Evolutionary conservation across 2,329 filamentous ascomycete genomes (phyloP).

Genomic region (Aspergillus novoparasiticus): DNA sequence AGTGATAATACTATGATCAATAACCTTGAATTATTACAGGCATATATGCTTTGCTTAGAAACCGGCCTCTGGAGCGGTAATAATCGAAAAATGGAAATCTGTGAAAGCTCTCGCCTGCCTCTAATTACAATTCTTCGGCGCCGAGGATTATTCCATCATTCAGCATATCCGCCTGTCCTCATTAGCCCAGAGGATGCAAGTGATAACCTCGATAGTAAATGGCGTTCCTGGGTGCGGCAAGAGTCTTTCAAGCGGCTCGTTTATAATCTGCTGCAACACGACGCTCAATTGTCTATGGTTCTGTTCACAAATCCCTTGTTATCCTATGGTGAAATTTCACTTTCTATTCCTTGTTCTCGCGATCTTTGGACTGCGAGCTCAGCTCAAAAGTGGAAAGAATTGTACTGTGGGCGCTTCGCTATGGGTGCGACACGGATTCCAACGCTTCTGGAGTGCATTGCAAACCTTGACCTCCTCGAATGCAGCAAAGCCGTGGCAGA

Average conservation of each 20-base stretch:
- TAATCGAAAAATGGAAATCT: slow-evolving; percentile 44
- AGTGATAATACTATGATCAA: slow-evolving; percentile 35
- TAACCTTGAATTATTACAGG: slow-evolving; percentile 37
- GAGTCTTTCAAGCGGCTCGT: not conserved
- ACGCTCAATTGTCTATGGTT: not conserved
- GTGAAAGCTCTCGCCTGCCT: slow-evolving; percentile 41
- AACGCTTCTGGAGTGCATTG: not conserved
- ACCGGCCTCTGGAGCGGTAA: slow-evolving; percentile 42
- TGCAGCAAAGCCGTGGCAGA: not conserved
- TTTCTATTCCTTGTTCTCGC: not conserved
- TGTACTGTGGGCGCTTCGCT: not conserved
- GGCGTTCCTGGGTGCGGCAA: not conserved
- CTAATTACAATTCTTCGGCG: slow-evolving; percentile 42
- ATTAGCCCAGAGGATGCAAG: not conserved
- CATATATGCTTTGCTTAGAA: slow-evolving; percentile 39
- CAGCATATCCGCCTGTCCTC: slow-evolving; percentile 11
- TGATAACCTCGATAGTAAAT: not conserved
- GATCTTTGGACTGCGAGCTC: not conserved
- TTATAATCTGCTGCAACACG: not conserved
- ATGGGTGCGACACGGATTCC: not conserved
- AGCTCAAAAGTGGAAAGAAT: not conserved
- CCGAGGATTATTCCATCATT: slow-evolving; percentile 33
- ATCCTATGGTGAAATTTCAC: not conserved
- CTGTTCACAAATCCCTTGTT: not conserved
- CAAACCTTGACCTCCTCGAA: not conserved